Percentiles rank a stretch among this genome's conserved stretches.
Conservation (phyloP, 805 yeast species). For the Kazachstania psychrophila region DNA sequence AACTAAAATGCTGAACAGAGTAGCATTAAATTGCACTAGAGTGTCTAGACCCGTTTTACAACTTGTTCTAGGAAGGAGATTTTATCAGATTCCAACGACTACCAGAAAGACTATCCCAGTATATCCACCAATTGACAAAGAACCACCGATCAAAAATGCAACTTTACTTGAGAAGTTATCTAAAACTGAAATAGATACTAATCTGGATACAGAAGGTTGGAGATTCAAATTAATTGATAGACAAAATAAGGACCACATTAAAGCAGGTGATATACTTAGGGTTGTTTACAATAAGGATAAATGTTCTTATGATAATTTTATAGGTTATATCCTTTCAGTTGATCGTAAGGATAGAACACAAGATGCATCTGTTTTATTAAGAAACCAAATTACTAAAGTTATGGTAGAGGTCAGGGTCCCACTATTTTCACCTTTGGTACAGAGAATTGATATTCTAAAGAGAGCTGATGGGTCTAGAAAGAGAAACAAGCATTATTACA, state of each 20-base stretch:
- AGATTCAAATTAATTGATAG: conserved; percentile 48
- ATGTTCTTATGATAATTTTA: conserved; percentile 49
- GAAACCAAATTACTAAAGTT: conserved; percentile 74
- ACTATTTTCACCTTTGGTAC: conserved; percentile 68
- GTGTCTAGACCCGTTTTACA: too few species aligned
- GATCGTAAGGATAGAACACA: conserved; percentile 50
- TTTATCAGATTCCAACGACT: conserved; percentile 14
- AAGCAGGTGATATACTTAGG: conserved; percentile 76
- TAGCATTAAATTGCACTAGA: background rate
- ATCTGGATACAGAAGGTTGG: conserved; percentile 64
- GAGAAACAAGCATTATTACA: conserved; percentile 83
- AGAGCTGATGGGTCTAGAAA: conserved; percentile 53
- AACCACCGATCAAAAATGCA: conserved; percentile 1
- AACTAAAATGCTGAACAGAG: background rate
- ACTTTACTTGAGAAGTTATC: conserved; percentile 11
- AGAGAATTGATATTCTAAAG: conserved; percentile 67
- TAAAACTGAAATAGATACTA: conserved; percentile 38
- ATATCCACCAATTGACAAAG: conserved; percentile 21
- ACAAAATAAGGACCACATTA: conserved; percentile 39
- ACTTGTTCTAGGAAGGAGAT: conserved; percentile 1
- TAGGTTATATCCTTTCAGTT: conserved; percentile 72
- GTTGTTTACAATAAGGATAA: conserved; percentile 55
- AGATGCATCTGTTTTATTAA: conserved; percentile 66
- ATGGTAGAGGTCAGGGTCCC: conserved; percentile 82
- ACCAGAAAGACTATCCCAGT: conserved; percentile 23